Base-by-base conservation (phyloP, 352 stramenopile genomes). In the Blastocystis hominis region DNA sequence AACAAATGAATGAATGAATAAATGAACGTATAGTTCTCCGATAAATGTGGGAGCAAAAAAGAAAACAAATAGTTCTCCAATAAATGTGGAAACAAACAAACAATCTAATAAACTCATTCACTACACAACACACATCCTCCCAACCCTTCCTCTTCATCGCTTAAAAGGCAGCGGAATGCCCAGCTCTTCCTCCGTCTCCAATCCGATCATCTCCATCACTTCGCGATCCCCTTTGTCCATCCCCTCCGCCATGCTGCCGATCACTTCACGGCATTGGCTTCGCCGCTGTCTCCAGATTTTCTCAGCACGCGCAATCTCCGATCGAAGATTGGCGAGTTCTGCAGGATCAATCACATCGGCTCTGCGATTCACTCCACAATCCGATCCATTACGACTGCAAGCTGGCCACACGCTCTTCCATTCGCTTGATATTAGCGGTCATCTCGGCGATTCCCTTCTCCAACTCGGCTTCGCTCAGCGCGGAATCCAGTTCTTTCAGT, bases 131-230 rank as follows among this genome's bases (percentile, higher is more conserved):
- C 20, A 36, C 62, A 70, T 5, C n/a, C n/a, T n/a, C n/a, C n/a
- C n/a, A n/a, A n/a, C n/a, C n/a, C n/a, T n/a, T n/a, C n/a, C n/a
- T n/a, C n/a, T 42, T 40, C 40, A 84, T 50, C 30, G 13, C 36
- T 68, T 84, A 50, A 84, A 84, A 46, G 72, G 72, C 24, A 84
- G 55, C 24, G 40, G 44, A 68, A 84, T 84, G 30, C 72, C 72
- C 56, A 84, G 30, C 72, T 84, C 72, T 44, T 84, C 72, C 34
- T 84, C 72, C 34, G 72, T 84, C 42, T 84, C 72, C 56, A 84
- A 1, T 46, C 72, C 72, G 7, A 84, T 68, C 50, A 84, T 64
- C n/a, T 84, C 72, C 50, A 0, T 36, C 36, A 84, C 38, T 50
- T 84, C 72, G 7, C 46, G 5, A 0, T 84, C 72, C 30, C 44